Evolutionary conservation across 2,329 filamentous ascomycete species (phyloP).

Genomic region (Ophiostoma ips): DNA sequence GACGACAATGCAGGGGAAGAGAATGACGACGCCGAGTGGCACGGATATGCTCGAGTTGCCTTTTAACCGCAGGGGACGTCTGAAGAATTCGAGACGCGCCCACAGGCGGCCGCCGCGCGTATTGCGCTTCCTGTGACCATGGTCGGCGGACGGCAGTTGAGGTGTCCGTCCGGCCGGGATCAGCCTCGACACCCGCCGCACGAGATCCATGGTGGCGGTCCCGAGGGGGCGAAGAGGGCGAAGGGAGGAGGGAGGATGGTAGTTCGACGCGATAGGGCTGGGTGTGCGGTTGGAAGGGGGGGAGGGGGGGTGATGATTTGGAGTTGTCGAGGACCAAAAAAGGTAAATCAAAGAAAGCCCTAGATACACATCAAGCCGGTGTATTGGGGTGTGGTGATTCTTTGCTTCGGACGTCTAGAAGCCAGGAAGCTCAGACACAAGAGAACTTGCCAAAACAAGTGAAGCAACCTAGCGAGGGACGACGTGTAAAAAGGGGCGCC

Average conservation of each 20-base stretch:
- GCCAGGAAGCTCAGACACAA: not conserved
- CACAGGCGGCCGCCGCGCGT: slow-evolving; percentile 27
- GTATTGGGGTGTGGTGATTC: too few relatives aligned
- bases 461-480: not conserved
- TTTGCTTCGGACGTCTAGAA: not conserved
- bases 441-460: not conserved
- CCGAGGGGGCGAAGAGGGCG: not conserved
- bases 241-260: not conserved
- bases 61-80: slow-evolving; percentile 72
- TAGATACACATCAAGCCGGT: not conserved
- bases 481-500: not conserved
- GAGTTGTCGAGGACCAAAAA: not conserved
- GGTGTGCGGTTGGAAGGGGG: not conserved
- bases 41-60: slow-evolving; percentile 88
- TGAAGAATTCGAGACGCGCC: slow-evolving; percentile 62
- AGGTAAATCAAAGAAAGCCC: not conserved
- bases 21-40: slow-evolving; percentile 77
- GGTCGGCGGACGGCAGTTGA: slow-evolving; percentile 36
- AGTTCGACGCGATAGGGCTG: not conserved
- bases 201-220: slow-evolving; percentile 37
- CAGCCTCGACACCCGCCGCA: slow-evolving; percentile 40
- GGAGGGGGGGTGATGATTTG: too few relatives aligned
- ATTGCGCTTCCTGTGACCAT: slow-evolving; percentile 37
- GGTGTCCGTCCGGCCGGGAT: slow-evolving; percentile 28
- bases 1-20: slow-evolving; percentile 86